Evolutionary conservation across 1,284 basidiomycete species (phyloP).

Genomic region (Irpex sp.): DNA sequence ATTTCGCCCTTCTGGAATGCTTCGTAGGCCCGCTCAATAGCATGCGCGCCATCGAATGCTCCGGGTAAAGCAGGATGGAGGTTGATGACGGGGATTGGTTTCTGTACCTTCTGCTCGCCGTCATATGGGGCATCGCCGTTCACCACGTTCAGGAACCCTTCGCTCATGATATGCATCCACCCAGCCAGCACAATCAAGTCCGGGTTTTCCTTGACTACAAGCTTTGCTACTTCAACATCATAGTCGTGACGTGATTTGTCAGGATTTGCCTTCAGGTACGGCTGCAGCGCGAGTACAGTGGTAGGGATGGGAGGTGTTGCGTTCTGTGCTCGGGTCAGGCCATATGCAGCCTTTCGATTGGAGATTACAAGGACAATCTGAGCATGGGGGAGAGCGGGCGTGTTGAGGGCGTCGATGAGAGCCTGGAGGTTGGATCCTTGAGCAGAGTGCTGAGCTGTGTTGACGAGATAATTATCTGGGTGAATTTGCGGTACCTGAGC

Average conservation of each 20-base stretch:
- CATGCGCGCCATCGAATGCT: conserved; percentile 90
- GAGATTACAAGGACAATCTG: conserved; percentile 85
- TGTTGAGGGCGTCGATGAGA: conserved; percentile 82
- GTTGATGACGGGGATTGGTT: conserved; percentile 87
- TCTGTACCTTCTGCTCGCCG: conserved; percentile 26
- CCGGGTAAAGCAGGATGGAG: conserved; percentile 95
- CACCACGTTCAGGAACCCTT: conserved; percentile 51
- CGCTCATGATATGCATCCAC: conserved; percentile 93
- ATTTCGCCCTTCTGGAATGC: conserved; percentile 85
- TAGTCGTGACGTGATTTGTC: conserved; percentile 82
- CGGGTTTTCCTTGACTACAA: conserved; percentile 64
- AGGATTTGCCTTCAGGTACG: conserved; percentile 76
- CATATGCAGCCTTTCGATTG: conserved; percentile 90
- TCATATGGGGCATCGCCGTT: conserved; percentile 34
- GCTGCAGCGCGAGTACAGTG: conserved; percentile 80
- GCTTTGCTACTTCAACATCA: conserved; percentile 78
- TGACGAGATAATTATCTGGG: not conserved
- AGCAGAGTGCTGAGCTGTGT: conserved; percentile 17
- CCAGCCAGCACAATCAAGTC: conserved; percentile 93
- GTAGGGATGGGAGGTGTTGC: conserved; percentile 80
- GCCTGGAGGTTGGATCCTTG: conserved; percentile 95
- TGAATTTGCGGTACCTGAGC: conserved; percentile 62
- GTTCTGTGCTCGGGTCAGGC: conserved; percentile 74
- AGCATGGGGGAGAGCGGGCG: conserved; percentile 63
- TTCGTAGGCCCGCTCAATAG: conserved; percentile 86